Base-by-base conservation (phyloP, 73 alveolate genomes). In the Symbiodinium pilosum region DNA sequence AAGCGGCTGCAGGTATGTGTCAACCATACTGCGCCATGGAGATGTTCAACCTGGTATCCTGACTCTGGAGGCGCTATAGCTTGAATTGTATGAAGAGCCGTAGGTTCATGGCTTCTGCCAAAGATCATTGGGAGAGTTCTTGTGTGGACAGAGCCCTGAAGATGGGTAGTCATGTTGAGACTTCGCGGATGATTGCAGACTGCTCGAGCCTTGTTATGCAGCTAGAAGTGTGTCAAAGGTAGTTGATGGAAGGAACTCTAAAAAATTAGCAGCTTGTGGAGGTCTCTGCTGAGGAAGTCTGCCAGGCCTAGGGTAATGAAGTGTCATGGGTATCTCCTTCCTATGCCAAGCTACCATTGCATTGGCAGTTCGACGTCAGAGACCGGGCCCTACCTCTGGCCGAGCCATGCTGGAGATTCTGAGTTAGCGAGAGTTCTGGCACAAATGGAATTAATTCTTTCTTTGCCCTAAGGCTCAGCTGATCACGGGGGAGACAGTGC, bases 351-450 rank as follows among this genome's bases (percentile, higher is more conserved):
- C 34, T 28, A 14, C 81, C 9, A 24, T 64, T 64, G 81, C 30
- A 26, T 26, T 64, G 81, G 81, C 81, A 64, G 81, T 64, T 64
- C 81, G 81, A 64, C 30, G 81, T 64, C 81, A 32, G 81, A 64
- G 81, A 64, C 81, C 39, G 81, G 81, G 81, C 81, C 81, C 30
- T 64, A 64, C 2, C 73, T 24, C 26, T 30, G 73, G 73, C 21
- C 28, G 68, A 51, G 68, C 73, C 20, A n/a, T 54, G 32, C 20
- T 0, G 73, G 26, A 54, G 73, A 24, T 54, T 54, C n/a, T n/a
- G n/a, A n/a, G n/a, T n/a, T n/a, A n/a, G n/a, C n/a, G n/a, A n/a
- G n/a, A n/a, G n/a, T n/a, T n/a, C n/a, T n/a, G n/a, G n/a, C n/a
- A n/a, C n/a, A n/a, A n/a, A n/a, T n/a, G n/a, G n/a, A n/a, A n/a